Base-by-base conservation (phyloP, 2,329 filamentous ascomycete genomes). In the Iodosphaeria phyllophila region DNA sequence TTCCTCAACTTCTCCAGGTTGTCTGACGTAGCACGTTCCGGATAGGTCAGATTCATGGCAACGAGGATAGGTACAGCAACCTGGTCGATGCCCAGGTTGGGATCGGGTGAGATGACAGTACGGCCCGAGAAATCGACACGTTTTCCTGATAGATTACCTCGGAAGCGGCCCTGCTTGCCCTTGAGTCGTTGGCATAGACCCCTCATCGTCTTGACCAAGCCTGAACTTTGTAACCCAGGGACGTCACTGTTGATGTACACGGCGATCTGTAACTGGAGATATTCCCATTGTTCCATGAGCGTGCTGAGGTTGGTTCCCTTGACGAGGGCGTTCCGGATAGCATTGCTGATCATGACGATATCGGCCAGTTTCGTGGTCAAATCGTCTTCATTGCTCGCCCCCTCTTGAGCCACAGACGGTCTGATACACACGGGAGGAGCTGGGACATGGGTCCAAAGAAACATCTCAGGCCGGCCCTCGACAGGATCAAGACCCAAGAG, bases 241-340 rank as follows among this genome's bases (percentile, higher is more conserved):
- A 92, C 74, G 39, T 93, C 84, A 34, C 84, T 92, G 54, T 98
- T 95, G 47, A 98, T 86, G 46, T 98, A 95, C 63, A 95, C 83
- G 31, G 86, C 89, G 31, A 95, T 78, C 42, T 95, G 84, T 6
- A 92, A 64, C 43, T 95, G 86, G 31, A 98, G 57, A 41, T 86
- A 95, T 43, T 98, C 89, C 89, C 89, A 98, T 39, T 92, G 83
- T 46, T 98, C 89, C 73, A 95, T 91, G 28, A 95, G 78, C 1
- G 80, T 91, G 35, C 77, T 69, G 3, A 98, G 64, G 0, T 82
- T 72, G 9, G 84, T 78, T 7, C 86, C 86, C 36, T 82, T 83
- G 31, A 75, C 64, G 10, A 95, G 50, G 0, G 82, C 80, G 13
- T 79, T 76, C 24, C 77, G 73, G 33, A 98, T 80, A 38, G 91